Conservation (phyloP, 2,329 filamentous ascomycete genomes). For the Xenoacremonium recifei region DNA sequence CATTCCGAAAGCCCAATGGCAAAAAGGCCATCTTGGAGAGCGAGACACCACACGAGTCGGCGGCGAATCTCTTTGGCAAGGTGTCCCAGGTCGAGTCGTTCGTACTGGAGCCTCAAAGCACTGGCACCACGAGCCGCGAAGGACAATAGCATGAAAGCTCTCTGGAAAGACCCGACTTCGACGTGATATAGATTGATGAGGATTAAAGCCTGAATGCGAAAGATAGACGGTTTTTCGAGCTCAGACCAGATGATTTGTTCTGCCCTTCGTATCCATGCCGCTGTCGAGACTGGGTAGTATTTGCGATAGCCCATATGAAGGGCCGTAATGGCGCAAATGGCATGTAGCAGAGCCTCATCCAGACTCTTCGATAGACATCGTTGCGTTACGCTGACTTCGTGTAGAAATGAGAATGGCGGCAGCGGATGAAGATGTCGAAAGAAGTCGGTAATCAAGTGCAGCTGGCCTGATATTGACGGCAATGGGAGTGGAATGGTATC, state of each 20-base stretch:
- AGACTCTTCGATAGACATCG: constrained; percentile 24
- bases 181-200: constrained; percentile 25
- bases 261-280: constrained; percentile 20
- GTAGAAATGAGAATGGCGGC: constrained; percentile 23
- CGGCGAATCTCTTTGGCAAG: constrained; percentile 24
- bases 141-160: constrained; percentile 26
- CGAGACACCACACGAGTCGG: constrained; percentile 25
- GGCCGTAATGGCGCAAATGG: constrained; percentile 23
- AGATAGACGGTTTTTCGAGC: constrained; percentile 24
- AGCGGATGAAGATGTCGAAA: too few relatives aligned
- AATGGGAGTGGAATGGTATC: too few relatives aligned
- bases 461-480: too few relatives aligned
- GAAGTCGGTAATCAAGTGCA: too few relatives aligned
- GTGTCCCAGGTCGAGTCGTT: constrained; percentile 20
- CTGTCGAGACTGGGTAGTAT: constrained; percentile 8
- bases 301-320: constrained; percentile 25
- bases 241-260: constrained; percentile 22
- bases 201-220: constrained; percentile 25
- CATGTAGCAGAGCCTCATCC: constrained; percentile 22
- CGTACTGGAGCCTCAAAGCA: constrained; percentile 26
- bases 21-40: constrained; percentile 24
- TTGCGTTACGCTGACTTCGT: constrained; percentile 23
- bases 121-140: constrained; percentile 24
- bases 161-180: constrained; percentile 23
- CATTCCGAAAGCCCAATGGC: constrained; percentile 25